Conservation (phyloP, 805 yeast genomes). For the Pichia heedii region DNA sequence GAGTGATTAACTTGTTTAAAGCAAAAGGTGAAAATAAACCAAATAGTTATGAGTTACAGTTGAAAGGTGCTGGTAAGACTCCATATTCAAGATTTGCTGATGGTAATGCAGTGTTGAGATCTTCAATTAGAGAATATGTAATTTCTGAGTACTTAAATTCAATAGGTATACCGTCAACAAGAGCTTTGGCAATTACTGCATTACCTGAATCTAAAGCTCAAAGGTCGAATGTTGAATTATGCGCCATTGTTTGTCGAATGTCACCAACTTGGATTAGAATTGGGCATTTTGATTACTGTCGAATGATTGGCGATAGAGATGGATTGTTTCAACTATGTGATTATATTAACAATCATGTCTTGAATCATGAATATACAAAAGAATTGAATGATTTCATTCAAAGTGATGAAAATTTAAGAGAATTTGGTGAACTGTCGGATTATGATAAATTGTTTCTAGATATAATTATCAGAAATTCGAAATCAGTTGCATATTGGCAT, state of each 20-base stretch:
- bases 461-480: conserved; percentile 65
- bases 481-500: conserved; percentile 77
- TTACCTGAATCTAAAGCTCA: conserved; percentile 74
- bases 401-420: conserved; percentile 20
- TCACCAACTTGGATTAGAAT: conserved; percentile 82
- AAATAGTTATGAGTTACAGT: conserved; percentile 51
- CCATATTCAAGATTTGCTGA: conserved; percentile 94
- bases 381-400: conserved; percentile 19
- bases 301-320: conserved; percentile 59
- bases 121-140: conserved; percentile 81
- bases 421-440: conserved; percentile 34
- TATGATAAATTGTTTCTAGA: conserved; percentile 70
- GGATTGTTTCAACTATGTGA: conserved; percentile 60
- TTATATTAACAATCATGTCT: conserved; percentile 60
- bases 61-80: conserved; percentile 88
- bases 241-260: conserved; percentile 79
- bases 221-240: conserved; percentile 61
- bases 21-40: conserved; percentile 21
- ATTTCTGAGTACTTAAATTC: conserved; percentile 75
- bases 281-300: conserved; percentile 79
- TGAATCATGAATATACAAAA: conserved; percentile 26
- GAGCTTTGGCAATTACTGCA: conserved; percentile 66
- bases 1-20: conserved; percentile 79
- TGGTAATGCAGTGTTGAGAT: conserved; percentile 86
- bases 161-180: conserved; percentile 77